A percentile compares a stretch with the other conserved stretches of the same genome.
Evolutionary conservation across 108 stramenopile species (phyloP).

Genomic region (Nitzschia palea): DNA sequence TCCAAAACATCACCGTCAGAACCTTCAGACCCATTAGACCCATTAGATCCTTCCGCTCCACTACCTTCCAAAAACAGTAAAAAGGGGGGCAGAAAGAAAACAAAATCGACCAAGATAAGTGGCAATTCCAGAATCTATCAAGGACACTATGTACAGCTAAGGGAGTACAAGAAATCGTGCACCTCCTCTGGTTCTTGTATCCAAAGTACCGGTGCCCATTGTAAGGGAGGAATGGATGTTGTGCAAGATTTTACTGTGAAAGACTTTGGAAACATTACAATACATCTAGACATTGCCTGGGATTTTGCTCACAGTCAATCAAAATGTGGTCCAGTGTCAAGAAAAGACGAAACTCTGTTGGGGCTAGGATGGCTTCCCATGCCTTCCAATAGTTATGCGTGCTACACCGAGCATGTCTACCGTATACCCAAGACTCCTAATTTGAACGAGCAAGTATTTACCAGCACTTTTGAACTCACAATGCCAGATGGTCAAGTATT

Average conservation of each 20-base stretch:
- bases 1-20: background rate
- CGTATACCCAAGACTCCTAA: background rate
- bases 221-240: constrained; percentile 16
- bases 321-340: background rate
- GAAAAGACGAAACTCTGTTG: background rate
- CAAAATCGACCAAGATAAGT: no score
- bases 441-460: background rate
- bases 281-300: constrained; percentile 6
- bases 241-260: constrained; percentile 2
- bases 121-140: no score
- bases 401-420: constrained; percentile 1
- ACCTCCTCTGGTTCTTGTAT: background rate
- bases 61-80: background rate
- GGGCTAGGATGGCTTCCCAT: constrained; percentile 16
- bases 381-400: background rate
- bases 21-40: no score
- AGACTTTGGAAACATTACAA: background rate
- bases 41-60: no score
- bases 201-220: background rate
- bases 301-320: constrained; percentile 1
- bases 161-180: background rate
- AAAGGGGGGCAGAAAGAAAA: background rate
- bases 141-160: background rate
- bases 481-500: background rate
- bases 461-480: background rate